Percentiles rank a stretch among this genome's conserved stretches.
phyloP scores from a whole-genome alignment of 2,329 filamentous ascomycete genomes.

The Lasiodiplodia citricola region DNA sequence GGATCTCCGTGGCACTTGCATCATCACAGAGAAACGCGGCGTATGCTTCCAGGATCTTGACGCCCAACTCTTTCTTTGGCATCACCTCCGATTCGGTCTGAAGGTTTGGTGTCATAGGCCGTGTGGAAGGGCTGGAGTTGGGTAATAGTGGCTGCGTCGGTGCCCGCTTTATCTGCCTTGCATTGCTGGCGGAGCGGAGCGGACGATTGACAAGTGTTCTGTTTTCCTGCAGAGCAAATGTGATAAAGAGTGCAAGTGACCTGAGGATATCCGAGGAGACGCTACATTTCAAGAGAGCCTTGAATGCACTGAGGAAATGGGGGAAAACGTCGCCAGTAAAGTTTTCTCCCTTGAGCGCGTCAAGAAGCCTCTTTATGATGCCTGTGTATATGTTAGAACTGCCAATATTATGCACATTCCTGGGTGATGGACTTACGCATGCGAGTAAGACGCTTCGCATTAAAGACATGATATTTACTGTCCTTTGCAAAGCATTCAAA shows the following conservation, averaged over 20 bases:
- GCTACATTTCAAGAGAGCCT: constrained; percentile 78
- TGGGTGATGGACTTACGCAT: constrained; percentile 72
- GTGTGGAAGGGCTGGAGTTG: constrained; percentile 37
- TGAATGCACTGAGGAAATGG: constrained; percentile 79
- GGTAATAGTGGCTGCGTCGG: constrained; percentile 25
- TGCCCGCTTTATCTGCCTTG: constrained; percentile 38
- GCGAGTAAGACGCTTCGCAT: constrained; percentile 80
- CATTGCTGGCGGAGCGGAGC: constrained; percentile 42
- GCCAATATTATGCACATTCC: not conserved
- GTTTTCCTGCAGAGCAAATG: constrained; percentile 80
- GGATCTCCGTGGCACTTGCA: constrained; percentile 70
- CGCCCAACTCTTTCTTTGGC: constrained; percentile 72
- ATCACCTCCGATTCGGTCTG: constrained; percentile 37
- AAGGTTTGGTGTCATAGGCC: constrained; percentile 38
- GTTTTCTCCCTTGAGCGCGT: constrained; percentile 85
- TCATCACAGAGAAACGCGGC: constrained; percentile 77
- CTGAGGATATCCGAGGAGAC: constrained; percentile 84
- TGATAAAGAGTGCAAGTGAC: constrained; percentile 88
- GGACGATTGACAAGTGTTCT: constrained; percentile 47
- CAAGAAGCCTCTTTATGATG: constrained; percentile 86
- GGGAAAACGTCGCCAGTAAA: constrained; percentile 74
- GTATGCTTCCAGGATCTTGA: constrained; percentile 78
- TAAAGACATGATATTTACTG: constrained; percentile 92
- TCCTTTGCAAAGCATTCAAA: constrained; percentile 86
- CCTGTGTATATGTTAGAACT: constrained; percentile 56